phyloP scores from a whole-genome alignment of 768 basidiomycete genomes.

The Suillus plorans region DNA sequence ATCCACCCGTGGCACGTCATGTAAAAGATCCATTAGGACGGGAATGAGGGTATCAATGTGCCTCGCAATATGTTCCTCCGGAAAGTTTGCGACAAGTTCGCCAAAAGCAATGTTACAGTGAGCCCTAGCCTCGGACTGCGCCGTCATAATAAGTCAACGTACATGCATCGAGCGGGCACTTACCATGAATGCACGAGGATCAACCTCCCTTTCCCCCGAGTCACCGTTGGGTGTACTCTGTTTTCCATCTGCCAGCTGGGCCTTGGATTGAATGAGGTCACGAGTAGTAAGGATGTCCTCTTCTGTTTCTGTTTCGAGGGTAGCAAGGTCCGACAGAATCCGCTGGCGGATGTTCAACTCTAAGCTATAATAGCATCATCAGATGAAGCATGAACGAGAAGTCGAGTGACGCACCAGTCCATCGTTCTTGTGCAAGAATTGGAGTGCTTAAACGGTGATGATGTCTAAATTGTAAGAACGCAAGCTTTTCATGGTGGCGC shows the following conservation, averaged over 20 bases:
- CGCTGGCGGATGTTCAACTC: conserved; percentile 78
- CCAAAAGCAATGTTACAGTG: conserved; percentile 86
- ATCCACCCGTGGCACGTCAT: conserved; percentile 71
- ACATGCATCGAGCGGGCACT: conserved; percentile 13
- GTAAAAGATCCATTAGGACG: conserved; percentile 64
- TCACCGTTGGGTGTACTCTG: conserved; percentile 14
- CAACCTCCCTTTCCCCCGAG: conserved; percentile 20
- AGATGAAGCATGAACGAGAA: neutral
- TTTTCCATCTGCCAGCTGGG: conserved; percentile 40
- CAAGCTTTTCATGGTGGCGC: neutral
- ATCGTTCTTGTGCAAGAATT: conserved; percentile 26
- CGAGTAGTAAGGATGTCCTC: conserved; percentile 49
- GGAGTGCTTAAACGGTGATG: neutral
- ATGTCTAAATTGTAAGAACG: neutral
- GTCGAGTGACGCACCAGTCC: conserved; percentile 45
- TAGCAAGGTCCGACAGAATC: conserved; percentile 73
- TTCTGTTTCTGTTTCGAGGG: conserved; percentile 47
- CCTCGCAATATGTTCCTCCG: conserved; percentile 49
- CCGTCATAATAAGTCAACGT: conserved; percentile 6
- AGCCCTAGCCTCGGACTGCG: conserved; percentile 65
- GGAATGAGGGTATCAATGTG: conserved; percentile 55
- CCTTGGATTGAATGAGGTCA: conserved; percentile 61
- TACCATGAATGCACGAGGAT: conserved; percentile 57
- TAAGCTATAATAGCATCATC: conserved; percentile 43
- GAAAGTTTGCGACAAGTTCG: conserved; percentile 67